Conservation (phyloP, 345 rosid species). For the Schrenkiella parvula region DNA sequence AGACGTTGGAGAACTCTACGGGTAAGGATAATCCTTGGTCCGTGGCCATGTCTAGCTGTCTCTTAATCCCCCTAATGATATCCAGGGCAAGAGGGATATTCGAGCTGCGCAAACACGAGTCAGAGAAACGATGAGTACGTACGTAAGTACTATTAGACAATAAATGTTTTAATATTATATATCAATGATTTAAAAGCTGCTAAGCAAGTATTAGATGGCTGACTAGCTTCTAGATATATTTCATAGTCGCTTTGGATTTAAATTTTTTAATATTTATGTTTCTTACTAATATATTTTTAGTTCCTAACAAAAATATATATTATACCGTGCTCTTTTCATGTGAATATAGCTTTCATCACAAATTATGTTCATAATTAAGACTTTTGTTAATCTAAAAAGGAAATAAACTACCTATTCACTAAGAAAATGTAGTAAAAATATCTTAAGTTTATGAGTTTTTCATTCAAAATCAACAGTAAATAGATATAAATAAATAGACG, state of each 20-base stretch:
- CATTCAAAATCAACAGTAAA: too few species aligned
- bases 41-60: constrained; percentile 1
- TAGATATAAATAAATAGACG: too few species aligned
- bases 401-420: background rate
- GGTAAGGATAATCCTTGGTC: background rate
- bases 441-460: background rate
- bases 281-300: background rate
- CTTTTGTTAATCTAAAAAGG: background rate
- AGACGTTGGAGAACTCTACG: background rate
- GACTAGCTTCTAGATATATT: background rate
- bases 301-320: background rate
- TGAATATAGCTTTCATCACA: background rate
- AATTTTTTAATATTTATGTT: background rate
- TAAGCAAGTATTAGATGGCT: background rate
- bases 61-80: background rate
- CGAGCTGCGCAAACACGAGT: constrained; percentile 1
- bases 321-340: background rate
- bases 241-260: background rate
- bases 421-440: background rate
- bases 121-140: background rate
- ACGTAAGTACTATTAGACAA: background rate
- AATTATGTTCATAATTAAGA: background rate
- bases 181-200: background rate
- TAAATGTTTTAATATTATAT: background rate
- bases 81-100: background rate